Conservation (phyloP, 306 rosid genomes). For the Argentina anserina region DNA sequence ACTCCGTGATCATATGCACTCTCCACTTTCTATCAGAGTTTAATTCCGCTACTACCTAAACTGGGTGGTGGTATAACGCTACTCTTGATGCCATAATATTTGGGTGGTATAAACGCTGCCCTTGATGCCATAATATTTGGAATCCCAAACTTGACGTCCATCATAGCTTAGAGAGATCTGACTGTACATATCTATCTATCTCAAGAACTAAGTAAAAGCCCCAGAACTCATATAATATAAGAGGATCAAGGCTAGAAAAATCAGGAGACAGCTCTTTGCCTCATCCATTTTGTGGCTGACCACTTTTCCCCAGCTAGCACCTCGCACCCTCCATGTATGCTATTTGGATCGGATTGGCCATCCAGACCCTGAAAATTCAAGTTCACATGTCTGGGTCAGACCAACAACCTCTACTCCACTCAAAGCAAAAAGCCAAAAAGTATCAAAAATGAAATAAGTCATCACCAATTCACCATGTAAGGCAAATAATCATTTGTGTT, state of each 20-base stretch:
- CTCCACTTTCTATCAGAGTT: no score
- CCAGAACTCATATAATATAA: background rate
- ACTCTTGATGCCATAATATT: no score
- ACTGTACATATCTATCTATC: background rate
- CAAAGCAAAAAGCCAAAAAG: background rate
- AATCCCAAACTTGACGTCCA: slow-evolving; percentile 1
- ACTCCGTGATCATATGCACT: no score
- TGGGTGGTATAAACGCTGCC: slow-evolving; percentile 2
- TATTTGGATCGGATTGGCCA: slow-evolving; percentile 49
- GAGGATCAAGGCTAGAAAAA: background rate
- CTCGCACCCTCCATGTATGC: slow-evolving; percentile 59
- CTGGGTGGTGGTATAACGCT: slow-evolving; percentile 7
- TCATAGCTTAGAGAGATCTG: slow-evolving; percentile 1
- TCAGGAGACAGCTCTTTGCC: slow-evolving; percentile 39
- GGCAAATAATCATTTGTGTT: slow-evolving; percentile 4
- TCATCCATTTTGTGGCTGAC: slow-evolving; percentile 72
- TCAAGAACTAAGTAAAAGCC: background rate
- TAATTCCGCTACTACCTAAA: no score
- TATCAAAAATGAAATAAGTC: background rate
- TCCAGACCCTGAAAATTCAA: slow-evolving; percentile 38
- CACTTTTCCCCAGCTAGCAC: slow-evolving; percentile 53
- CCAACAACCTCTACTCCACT: background rate
- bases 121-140: background rate
- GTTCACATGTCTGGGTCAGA: background rate
- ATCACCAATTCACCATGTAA: background rate